phyloP scores from a whole-genome alignment of 2,329 filamentous ascomycete species.

The Chaetomium strumarium region DNA sequence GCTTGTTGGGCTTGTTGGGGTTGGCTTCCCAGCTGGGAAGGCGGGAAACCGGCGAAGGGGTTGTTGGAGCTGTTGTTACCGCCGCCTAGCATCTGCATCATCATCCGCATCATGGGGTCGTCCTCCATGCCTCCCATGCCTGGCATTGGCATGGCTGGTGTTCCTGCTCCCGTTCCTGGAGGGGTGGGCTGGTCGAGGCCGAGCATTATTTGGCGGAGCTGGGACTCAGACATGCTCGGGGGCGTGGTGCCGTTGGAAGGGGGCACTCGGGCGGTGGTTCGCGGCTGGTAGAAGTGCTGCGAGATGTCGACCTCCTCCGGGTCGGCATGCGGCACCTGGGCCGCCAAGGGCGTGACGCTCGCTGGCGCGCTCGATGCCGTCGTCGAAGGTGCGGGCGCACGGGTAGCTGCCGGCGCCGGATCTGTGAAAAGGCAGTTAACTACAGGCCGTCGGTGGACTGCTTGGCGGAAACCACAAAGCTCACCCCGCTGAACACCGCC shows the following conservation, averaged over 20 bases:
- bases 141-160: not conserved
- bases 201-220: slow-evolving; percentile 60
- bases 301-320: slow-evolving; percentile 76
- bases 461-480: not conserved
- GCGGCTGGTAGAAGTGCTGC: slow-evolving; percentile 61
- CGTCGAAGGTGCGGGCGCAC: not conserved
- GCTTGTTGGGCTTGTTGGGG: slow-evolving; percentile 23
- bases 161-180: not conserved
- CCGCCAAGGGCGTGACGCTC: slow-evolving; percentile 27
- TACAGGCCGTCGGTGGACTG: not conserved
- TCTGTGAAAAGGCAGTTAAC: not conserved
- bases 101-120: slow-evolving; percentile 69
- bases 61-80: slow-evolving; percentile 30
- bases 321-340: slow-evolving; percentile 44
- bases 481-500: slow-evolving; percentile 40
- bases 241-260: slow-evolving; percentile 18
- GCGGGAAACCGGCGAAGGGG: slow-evolving; percentile 25
- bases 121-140: slow-evolving; percentile 27
- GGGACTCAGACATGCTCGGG: slow-evolving; percentile 45
- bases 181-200: slow-evolving; percentile 40
- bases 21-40: slow-evolving; percentile 13
- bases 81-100: slow-evolving; percentile 64
- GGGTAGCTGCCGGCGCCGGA: not conserved
- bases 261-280: slow-evolving; percentile 36
- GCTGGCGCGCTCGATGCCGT: slow-evolving; percentile 30